Evolutionary conservation across 805 yeast species (phyloP).

Genomic region (Metahyphopichia silvanorum): DNA sequence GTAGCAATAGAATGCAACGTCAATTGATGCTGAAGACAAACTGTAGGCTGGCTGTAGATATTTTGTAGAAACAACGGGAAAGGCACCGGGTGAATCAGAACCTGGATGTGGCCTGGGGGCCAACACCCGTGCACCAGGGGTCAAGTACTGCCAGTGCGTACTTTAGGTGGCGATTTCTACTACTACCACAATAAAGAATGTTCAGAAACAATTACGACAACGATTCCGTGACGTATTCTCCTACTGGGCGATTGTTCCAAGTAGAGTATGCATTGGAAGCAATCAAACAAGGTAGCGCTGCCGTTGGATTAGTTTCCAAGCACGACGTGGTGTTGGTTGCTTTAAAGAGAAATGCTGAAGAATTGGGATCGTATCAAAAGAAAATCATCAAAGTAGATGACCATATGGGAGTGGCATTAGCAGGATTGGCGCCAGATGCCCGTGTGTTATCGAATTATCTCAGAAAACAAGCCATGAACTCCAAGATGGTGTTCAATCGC

Average conservation of each 20-base stretch:
- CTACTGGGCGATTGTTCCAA: constrained; percentile 89
- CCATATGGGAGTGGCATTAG: constrained; percentile 91
- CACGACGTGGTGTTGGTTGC: constrained; percentile 91
- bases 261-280: constrained; percentile 90
- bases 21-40: too few relatives aligned
- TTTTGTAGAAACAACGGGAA: too few relatives aligned
- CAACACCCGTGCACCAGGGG: too few relatives aligned
- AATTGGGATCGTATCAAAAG: constrained; percentile 93
- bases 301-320: constrained; percentile 87
- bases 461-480: constrained; percentile 87
- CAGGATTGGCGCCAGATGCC: constrained; percentile 98
- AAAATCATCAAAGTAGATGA: constrained; percentile 88
- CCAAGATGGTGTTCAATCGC: constrained; percentile 80
- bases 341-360: constrained; percentile 93
- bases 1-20: too few relatives aligned
- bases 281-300: constrained; percentile 96
- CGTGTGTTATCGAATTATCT: constrained; percentile 85
- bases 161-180: too few relatives aligned
- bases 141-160: too few relatives aligned
- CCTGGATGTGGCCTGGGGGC: too few relatives aligned
- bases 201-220: constrained; percentile 98
- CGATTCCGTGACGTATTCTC: constrained; percentile 96
- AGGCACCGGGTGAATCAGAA: too few relatives aligned
- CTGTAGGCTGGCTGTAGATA: too few relatives aligned
- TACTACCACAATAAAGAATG: constrained; percentile 26